These are phyloP conservation scores for Malassezia caprae DNA, from an alignment of 1,284 basidiomycete species.

Conservation along the genomic window DNA sequence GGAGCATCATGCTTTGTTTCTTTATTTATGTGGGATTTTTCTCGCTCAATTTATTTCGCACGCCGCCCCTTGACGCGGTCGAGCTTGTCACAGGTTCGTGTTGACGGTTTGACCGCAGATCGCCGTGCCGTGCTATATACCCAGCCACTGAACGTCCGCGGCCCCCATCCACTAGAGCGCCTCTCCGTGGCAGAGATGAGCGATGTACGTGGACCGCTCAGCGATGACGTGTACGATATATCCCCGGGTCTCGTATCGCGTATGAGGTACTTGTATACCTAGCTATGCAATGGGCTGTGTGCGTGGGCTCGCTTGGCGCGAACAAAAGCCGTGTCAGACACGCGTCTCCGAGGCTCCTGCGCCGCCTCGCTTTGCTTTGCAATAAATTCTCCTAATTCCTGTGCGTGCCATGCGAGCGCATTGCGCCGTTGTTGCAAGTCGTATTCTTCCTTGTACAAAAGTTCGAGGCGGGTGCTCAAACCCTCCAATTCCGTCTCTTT, in stretches of 20 bases:
- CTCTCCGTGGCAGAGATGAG: not conserved
- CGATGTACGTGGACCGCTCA: constrained; percentile 6
- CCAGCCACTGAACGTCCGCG: not conserved
- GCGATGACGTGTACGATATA: constrained; percentile 19
- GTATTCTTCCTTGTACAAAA: not conserved
- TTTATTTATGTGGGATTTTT: constrained; percentile 18
- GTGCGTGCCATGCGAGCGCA: not conserved
- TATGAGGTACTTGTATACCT: constrained; percentile 3
- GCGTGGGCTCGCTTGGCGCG: not conserved
- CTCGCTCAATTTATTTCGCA: constrained; percentile 14
- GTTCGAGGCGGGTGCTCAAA: not conserved
- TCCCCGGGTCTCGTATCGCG: constrained; percentile 17
- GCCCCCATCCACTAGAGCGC: not conserved
- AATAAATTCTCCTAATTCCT: not conserved
- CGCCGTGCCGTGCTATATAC: not conserved
- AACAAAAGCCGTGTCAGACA: not conserved
- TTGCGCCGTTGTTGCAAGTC: not conserved
- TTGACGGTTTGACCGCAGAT: not conserved
- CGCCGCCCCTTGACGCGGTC: constrained; percentile 16
- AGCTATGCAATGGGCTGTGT: not conserved
- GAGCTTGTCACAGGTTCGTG: constrained; percentile 17
- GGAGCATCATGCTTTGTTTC: constrained; percentile 19
- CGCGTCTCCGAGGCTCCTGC: not conserved
- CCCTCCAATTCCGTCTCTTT: not conserved
- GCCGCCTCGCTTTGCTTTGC: not conserved